Conservation (phyloP, 371 early-diverging fungal genomes). For the Syncephalastrum sp. region DNA sequence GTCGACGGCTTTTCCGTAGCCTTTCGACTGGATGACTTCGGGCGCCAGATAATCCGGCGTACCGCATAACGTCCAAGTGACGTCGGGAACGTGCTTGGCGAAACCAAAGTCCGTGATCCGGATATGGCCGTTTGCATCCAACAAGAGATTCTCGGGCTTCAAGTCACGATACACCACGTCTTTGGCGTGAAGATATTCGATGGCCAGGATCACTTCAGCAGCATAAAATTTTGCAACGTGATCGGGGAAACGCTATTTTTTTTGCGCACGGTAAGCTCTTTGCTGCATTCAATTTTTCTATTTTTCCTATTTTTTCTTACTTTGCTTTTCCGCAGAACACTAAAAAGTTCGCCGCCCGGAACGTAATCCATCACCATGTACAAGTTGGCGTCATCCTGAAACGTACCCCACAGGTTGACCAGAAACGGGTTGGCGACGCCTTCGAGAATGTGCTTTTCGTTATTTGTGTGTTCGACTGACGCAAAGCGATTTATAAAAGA, state of each 20-base stretch:
- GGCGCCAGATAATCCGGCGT: slow-evolving; percentile 99
- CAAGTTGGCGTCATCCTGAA: slow-evolving; percentile 85
- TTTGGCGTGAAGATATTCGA: slow-evolving; percentile 88
- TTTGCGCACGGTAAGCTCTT: too few relatives aligned
- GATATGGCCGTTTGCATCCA: slow-evolving; percentile 89
- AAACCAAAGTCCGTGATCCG: slow-evolving; percentile 99
- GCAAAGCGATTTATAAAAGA: background rate
- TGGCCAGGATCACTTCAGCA: slow-evolving; percentile 68
- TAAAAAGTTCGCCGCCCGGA: slow-evolving; percentile 96
- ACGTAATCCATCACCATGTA: slow-evolving; percentile 98
- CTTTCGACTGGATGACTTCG: slow-evolving; percentile 94
- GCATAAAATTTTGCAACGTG: slow-evolving; percentile 86
- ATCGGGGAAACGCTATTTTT: slow-evolving; percentile 74
- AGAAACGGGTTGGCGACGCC: slow-evolving; percentile 89
- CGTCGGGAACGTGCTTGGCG: slow-evolving; percentile 90
- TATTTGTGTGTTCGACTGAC: slow-evolving; percentile 95
- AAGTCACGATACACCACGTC: slow-evolving; percentile 93
- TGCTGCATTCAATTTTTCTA: background rate
- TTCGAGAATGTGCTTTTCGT: slow-evolving; percentile 94
- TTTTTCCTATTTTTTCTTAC: slow-evolving; percentile 30
- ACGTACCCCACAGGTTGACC: slow-evolving; percentile 85
- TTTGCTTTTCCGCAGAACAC: slow-evolving; percentile 67
- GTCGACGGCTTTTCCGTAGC: slow-evolving; percentile 94
- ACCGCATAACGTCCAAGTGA: slow-evolving; percentile 97
- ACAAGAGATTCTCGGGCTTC: slow-evolving; percentile 89